Percentiles rank a stretch among this genome's conserved stretches.
Evolutionary conservation across 2,329 filamentous ascomycete genomes (phyloP).

Genomic region (Periconia sp.): DNA sequence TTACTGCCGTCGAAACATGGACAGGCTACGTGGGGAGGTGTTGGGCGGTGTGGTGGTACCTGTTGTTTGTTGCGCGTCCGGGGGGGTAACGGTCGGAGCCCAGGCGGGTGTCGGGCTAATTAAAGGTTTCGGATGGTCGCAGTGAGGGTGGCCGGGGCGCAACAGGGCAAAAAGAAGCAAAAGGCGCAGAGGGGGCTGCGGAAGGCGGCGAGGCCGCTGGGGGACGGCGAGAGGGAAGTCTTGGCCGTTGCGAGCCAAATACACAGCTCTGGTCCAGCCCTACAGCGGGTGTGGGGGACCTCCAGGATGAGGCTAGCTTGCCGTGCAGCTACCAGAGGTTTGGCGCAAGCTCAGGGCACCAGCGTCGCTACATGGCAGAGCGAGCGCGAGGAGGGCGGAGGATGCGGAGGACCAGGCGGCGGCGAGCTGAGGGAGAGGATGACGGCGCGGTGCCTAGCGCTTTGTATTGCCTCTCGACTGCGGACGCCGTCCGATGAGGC

Average conservation of each 20-base stretch:
- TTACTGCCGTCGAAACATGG: slow-evolving; percentile 50
- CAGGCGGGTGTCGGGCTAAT: slow-evolving; percentile 26
- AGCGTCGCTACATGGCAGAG: slow-evolving; percentile 3
- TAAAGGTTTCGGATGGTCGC: slow-evolving; percentile 23
- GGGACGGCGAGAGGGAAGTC: slow-evolving; percentile 22
- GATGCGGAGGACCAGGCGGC: background rate
- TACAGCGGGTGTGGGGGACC: slow-evolving; percentile 21
- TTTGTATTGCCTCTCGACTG: background rate
- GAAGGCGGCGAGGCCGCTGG: slow-evolving; percentile 21
- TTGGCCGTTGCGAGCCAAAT: slow-evolving; percentile 22
- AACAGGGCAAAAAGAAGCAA: slow-evolving; percentile 25
- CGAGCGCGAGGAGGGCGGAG: background rate
- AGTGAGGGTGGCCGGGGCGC: slow-evolving; percentile 26
- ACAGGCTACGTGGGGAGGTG: background rate
- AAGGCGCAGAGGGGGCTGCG: slow-evolving; percentile 21
- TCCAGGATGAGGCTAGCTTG: background rate
- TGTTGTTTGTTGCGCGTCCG: background rate
- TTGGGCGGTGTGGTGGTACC: background rate
- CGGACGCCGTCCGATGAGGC: background rate
- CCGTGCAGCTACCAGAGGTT: background rate
- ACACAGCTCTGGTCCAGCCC: slow-evolving; percentile 29
- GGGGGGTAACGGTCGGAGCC: slow-evolving; percentile 1
- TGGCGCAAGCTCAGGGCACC: no score
- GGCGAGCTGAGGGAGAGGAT: slow-evolving; percentile 2
- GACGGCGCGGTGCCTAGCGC: slow-evolving; percentile 1